Evolutionary conservation across 1,284 basidiomycete species (phyloP).

Genomic region (Ceratobasidium sp.): DNA sequence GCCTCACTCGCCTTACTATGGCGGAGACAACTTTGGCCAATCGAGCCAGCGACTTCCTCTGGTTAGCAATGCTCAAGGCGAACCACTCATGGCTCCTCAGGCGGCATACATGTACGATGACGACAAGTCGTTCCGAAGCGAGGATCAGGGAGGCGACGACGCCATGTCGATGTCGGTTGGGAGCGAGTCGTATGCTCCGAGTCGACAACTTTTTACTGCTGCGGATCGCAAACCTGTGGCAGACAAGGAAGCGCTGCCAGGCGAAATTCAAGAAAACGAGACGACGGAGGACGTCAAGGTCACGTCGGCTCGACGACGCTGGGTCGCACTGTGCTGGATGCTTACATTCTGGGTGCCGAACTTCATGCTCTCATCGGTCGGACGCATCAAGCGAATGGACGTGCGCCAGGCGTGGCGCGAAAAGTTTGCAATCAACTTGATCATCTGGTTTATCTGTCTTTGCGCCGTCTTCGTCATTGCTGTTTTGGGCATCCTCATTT

Average conservation of each 20-base stretch:
- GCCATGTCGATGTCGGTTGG: conserved; percentile 79
- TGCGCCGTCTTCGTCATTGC: conserved; percentile 95
- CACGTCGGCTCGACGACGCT: conserved; percentile 81
- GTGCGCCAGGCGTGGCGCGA: conserved; percentile 97
- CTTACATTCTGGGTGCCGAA: conserved; percentile 93
- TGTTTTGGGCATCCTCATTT: conserved; percentile 89
- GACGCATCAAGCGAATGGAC: conserved; percentile 94
- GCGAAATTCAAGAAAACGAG: conserved; percentile 86
- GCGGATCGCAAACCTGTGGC: conserved; percentile 78
- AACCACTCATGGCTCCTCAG: conserved; percentile 65
- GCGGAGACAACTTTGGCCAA: conserved; percentile 66
- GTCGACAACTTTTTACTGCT: conserved; percentile 93
- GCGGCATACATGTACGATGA: conserved; percentile 75
- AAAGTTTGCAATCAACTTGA: conserved; percentile 94
- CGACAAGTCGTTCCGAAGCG: conserved; percentile 77
- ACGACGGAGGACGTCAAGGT: conserved; percentile 90
- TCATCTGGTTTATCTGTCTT: conserved; percentile 95
- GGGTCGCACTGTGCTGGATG: conserved; percentile 91
- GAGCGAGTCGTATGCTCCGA: conserved; percentile 92
- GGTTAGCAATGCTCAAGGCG: conserved; percentile 81
- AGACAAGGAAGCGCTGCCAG: conserved; percentile 84
- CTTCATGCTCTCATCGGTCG: conserved; percentile 76
- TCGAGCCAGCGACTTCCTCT: conserved; percentile 78
- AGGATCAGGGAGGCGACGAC: conserved; percentile 87
- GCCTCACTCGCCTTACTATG: conserved; percentile 63